Conservation (phyloP, 345 rosid species). For the Citrus australasica region DNA sequence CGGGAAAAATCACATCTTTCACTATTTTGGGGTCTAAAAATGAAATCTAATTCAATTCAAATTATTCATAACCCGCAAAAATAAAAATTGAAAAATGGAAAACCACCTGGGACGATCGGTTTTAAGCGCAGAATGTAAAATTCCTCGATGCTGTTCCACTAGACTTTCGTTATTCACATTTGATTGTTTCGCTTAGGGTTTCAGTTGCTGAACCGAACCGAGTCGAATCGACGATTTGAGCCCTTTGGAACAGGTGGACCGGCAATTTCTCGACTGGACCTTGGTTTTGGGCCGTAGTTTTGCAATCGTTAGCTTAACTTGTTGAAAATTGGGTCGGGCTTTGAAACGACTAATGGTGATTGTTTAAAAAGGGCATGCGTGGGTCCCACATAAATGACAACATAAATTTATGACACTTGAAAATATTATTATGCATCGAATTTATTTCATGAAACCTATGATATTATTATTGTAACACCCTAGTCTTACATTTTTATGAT, state of each 20-base stretch:
- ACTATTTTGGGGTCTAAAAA: not conserved
- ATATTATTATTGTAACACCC: too few relatives aligned
- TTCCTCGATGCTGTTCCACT: not conserved
- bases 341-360: too few relatives aligned
- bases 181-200: not conserved
- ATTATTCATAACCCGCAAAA: not conserved
- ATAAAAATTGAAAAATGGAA: not conserved
- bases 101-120: not conserved
- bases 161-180: not conserved
- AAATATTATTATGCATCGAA: too few relatives aligned
- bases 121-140: not conserved
- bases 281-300: not conserved
- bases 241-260: not conserved
- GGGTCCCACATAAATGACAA: too few relatives aligned
- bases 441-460: too few relatives aligned
- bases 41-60: not conserved
- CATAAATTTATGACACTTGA: too few relatives aligned
- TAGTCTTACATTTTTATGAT: too few relatives aligned
- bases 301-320: not conserved
- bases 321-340: not conserved
- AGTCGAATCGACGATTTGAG: not conserved
- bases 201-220: not conserved
- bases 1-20: not conserved
- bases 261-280: not conserved
- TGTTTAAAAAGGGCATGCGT: too few relatives aligned